These are phyloP conservation scores for Cicer yamashitae DNA, from an alignment of 306 rosid genomes.

Conservation along the genomic window DNA sequence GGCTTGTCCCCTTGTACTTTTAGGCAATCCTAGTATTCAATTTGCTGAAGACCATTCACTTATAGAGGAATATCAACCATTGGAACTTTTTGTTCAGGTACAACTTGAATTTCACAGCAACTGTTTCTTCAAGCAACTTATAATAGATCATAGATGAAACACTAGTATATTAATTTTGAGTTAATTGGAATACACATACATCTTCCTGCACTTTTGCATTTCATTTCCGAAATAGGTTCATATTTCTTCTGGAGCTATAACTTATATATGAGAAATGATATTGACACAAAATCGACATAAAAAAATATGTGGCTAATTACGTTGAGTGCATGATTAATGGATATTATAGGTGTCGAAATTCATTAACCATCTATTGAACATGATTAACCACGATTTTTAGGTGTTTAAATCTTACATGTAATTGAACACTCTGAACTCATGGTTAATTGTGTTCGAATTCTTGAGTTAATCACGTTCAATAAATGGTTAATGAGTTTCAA, in stretches of 20 bases:
- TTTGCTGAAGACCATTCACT: slow-evolving; percentile 56
- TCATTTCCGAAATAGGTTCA: background rate
- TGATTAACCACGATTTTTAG: too few species aligned
- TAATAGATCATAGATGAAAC: background rate
- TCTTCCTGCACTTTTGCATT: background rate
- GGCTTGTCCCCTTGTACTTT: slow-evolving; percentile 85
- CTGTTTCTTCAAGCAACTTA: slow-evolving; percentile 38
- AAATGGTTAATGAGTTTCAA: too few species aligned
- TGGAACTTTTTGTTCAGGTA: slow-evolving; percentile 89
- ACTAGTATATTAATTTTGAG: slow-evolving; percentile 5
- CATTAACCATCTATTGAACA: too few species aligned
- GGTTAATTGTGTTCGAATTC: too few species aligned
- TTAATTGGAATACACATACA: slow-evolving; percentile 4
- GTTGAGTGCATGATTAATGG: too few species aligned
- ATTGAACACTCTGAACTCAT: too few species aligned
- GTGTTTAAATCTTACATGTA: too few species aligned
- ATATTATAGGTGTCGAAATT: too few species aligned
- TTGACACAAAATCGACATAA: too few species aligned
- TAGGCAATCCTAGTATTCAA: slow-evolving; percentile 70
- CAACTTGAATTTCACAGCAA: slow-evolving; percentile 32
- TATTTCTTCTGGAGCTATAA: slow-evolving; percentile 26
- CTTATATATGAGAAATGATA: too few species aligned
- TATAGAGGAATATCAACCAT: slow-evolving; percentile 58
- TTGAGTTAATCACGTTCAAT: too few species aligned
- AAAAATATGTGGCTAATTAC: too few species aligned